Evolutionary conservation across 345 rosid genomes (phyloP).

Genomic region (Hibiscus trionum): DNA sequence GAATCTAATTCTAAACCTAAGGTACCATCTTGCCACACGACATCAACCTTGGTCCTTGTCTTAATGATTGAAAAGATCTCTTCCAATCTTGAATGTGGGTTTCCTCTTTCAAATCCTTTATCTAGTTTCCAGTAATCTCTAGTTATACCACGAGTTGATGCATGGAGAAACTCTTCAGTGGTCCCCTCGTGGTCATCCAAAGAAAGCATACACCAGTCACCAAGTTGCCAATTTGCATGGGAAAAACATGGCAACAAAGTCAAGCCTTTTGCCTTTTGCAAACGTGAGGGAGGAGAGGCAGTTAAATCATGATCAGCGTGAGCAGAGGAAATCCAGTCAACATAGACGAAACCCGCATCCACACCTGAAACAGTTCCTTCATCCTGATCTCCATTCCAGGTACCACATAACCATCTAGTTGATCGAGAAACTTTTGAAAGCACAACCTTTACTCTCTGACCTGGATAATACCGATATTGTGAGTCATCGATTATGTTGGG

Average conservation of each 20-base stretch:
- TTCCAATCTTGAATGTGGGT: slow-evolving; percentile 19
- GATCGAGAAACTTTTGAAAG: slow-evolving; percentile 42
- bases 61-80: slow-evolving; percentile 51
- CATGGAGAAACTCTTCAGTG: slow-evolving; percentile 21
- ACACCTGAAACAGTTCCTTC: slow-evolving; percentile 66
- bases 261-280: slow-evolving; percentile 50
- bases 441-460: slow-evolving; percentile 70
- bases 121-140: slow-evolving; percentile 19
- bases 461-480: slow-evolving; percentile 59
- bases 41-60: slow-evolving; percentile 59
- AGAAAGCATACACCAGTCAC: slow-evolving; percentile 84
- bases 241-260: slow-evolving; percentile 54
- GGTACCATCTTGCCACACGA: slow-evolving; percentile 83
- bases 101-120: slow-evolving; percentile 31
- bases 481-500: slow-evolving; percentile 63
- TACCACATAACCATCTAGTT: slow-evolving; percentile 68
- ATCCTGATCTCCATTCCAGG: slow-evolving; percentile 50
- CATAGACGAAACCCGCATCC: slow-evolving; percentile 55
- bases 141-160: slow-evolving; percentile 15
- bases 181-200: slow-evolving; percentile 21
- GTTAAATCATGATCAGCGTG: slow-evolving; percentile 25
- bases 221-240: slow-evolving; percentile 84
- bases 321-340: slow-evolving; percentile 81
- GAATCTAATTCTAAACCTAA: slow-evolving; percentile 48
- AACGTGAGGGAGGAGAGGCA: slow-evolving; percentile 36